phyloP scores from a whole-genome alignment of 2,329 filamentous ascomycete genomes.

The Colletotrichum graminicola region DNA sequence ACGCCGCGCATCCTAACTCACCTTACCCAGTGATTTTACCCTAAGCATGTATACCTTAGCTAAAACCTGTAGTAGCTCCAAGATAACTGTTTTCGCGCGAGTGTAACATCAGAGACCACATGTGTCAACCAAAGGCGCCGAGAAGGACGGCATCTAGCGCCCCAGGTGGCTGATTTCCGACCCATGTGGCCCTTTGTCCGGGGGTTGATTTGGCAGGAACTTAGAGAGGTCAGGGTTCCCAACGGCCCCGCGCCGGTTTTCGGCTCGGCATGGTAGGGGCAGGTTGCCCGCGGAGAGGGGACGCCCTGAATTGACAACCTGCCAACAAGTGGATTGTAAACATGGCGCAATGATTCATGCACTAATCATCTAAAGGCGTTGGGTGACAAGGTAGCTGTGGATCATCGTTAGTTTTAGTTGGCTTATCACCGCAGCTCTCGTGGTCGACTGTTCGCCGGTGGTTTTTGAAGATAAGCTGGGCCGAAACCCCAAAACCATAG shows the following conservation, averaged over 20 bases:
- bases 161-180: constrained; percentile 18
- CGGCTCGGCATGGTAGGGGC: constrained; percentile 29
- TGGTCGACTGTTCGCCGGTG: background rate
- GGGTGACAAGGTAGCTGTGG: background rate
- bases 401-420: background rate
- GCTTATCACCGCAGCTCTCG: background rate
- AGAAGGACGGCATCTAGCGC: background rate
- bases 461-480: background rate
- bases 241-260: constrained; percentile 39
- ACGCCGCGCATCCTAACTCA: background rate
- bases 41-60: background rate
- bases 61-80: background rate
- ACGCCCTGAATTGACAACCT: constrained; percentile 21
- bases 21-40: constrained; percentile 14
- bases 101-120: background rate
- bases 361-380: constrained; percentile 14
- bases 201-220: background rate
- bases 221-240: background rate
- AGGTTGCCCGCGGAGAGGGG: constrained; percentile 36
- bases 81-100: background rate
- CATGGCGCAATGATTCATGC: constrained; percentile 20
- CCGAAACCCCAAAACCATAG: too few relatives aligned
- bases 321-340: constrained; percentile 3
- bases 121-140: background rate
- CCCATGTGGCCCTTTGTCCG: background rate